Evolutionary conservation across 139 green algal genomes (phyloP), one percentile per base, ranked within the genome.

Genomic region (Chlamydomonas sphaeroides): DNA sequence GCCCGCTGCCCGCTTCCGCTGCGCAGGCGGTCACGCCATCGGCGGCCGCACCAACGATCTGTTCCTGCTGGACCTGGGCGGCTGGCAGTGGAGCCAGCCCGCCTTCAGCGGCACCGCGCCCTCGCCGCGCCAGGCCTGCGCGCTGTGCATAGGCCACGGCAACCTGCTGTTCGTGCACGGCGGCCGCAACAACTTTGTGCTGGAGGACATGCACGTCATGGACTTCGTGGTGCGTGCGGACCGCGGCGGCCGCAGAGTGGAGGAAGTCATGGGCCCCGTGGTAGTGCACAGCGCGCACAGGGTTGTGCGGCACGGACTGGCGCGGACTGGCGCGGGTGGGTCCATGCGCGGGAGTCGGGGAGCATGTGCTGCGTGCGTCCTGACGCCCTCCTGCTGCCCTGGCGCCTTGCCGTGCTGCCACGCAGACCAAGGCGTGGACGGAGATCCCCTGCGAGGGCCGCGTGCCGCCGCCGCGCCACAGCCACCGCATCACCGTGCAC

Each of bases 171-270:
- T 91, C 63, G 49, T 98, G 32, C 88, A 95, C 76, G 95, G 94
- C 32, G 95, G 95, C n/a, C 51, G 73, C n/a, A 93, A 90, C 83
- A 95, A 97, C 88, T 97, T 97, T 68, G 91, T 97, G 70, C 85
- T 97, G 73, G 91, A 96, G 41, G 95, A 98, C 87, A 77, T 97
- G 61, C 94, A 91, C 71, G 79, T 94, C 65, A 86, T 96, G 53
- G 91, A 97, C 84, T 81, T 95, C 39, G 78, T 93, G 65, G 78
- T 93, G 84, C 67, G 66, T 87, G 28, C 23, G 56, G 56, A n/a
- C n/a, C n/a, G n/a, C n/a, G n/a, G n/a, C n/a, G n/a, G n/a, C n/a
- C n/a, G n/a, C n/a, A n/a, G n/a, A n/a, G n/a, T n/a, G n/a, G n/a
- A n/a, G n/a, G n/a, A n/a, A n/a, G n/a, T n/a, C n/a, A n/a, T n/a